These are phyloP conservation scores for Colletotrichum liaoningense DNA, from an alignment of 2,329 filamentous ascomycete genomes.

Conservation along the genomic window DNA sequence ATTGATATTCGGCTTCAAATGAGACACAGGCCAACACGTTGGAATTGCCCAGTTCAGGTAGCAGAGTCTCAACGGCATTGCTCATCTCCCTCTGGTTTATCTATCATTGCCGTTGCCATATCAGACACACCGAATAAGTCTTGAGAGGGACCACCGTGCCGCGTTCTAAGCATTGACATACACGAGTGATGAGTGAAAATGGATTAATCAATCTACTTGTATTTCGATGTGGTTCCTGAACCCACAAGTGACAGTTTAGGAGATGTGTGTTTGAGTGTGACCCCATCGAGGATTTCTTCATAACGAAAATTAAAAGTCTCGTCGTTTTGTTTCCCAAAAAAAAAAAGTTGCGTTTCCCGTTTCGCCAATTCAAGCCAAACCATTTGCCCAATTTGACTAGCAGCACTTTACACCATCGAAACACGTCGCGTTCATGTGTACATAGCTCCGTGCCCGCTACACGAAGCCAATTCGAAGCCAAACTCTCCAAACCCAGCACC, in stretches of 20 bases:
- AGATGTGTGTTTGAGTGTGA: not conserved
- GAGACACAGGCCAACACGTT: too few relatives aligned
- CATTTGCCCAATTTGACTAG: slow-evolving; percentile 29
- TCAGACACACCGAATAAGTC: too few relatives aligned
- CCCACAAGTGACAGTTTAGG: slow-evolving; percentile 23
- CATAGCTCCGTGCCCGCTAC: not conserved
- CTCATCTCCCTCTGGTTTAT: too few relatives aligned
- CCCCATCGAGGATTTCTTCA: slow-evolving; percentile 4
- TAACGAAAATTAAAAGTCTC: slow-evolving; percentile 17
- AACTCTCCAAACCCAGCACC: not conserved
- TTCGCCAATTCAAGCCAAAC: slow-evolving; percentile 31
- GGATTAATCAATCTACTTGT: not conserved
- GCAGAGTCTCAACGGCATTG: too few relatives aligned
- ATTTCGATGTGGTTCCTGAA: slow-evolving; percentile 17
- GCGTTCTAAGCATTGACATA: fast-evolving
- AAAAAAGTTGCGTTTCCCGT: slow-evolving; percentile 24
- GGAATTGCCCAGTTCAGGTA: too few relatives aligned
- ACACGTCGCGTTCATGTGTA: not conserved
- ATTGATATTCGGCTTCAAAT: too few relatives aligned
- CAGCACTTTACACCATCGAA: slow-evolving; percentile 22
- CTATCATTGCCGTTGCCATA: too few relatives aligned
- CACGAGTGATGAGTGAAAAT: not conserved
- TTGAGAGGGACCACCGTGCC: too few relatives aligned
- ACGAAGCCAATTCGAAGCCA: not conserved
- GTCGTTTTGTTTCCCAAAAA: slow-evolving; percentile 27